Evolutionary conservation across 2,329 filamentous ascomycete species (phyloP).

Genomic region (Nemania serpens): DNA sequence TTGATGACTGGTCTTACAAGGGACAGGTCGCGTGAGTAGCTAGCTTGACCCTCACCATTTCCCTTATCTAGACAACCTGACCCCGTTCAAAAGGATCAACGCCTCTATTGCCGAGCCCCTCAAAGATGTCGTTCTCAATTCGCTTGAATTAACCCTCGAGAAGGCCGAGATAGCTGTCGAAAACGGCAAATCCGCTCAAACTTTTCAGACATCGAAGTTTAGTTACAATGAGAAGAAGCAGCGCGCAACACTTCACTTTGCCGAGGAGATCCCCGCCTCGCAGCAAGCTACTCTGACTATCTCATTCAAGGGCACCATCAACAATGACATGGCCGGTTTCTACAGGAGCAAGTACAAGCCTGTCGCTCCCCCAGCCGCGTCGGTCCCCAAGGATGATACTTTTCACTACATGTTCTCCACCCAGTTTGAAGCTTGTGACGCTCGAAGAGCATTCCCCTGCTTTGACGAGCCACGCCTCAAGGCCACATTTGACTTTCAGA

Average conservation of each 20-base stretch:
- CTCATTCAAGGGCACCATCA: constrained; percentile 80
- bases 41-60: constrained; percentile 12
- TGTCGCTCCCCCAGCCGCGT: constrained; percentile 68
- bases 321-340: constrained; percentile 91
- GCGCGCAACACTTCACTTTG: constrained; percentile 78
- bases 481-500: constrained; percentile 90
- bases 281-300: constrained; percentile 70
- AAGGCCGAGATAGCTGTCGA: constrained; percentile 64
- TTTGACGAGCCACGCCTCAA: constrained; percentile 98
- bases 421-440: constrained; percentile 96
- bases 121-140: constrained; percentile 81
- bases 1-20: constrained; percentile 74
- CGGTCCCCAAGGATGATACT: constrained; percentile 74
- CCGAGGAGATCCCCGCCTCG: constrained; percentile 69
- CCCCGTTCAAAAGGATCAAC: constrained; percentile 63
- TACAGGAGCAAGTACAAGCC: constrained; percentile 95
- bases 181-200: constrained; percentile 60
- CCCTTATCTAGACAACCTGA: background rate
- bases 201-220: constrained; percentile 67
- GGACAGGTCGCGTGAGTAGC: constrained; percentile 69
- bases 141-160: constrained; percentile 79
- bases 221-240: constrained; percentile 84
- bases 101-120: constrained; percentile 72
- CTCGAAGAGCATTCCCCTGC: constrained; percentile 92
- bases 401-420: constrained; percentile 85